Conservation (phyloP, 495 filamentous ascomycete genomes). For the Penicillium bovifimosum region DNA sequence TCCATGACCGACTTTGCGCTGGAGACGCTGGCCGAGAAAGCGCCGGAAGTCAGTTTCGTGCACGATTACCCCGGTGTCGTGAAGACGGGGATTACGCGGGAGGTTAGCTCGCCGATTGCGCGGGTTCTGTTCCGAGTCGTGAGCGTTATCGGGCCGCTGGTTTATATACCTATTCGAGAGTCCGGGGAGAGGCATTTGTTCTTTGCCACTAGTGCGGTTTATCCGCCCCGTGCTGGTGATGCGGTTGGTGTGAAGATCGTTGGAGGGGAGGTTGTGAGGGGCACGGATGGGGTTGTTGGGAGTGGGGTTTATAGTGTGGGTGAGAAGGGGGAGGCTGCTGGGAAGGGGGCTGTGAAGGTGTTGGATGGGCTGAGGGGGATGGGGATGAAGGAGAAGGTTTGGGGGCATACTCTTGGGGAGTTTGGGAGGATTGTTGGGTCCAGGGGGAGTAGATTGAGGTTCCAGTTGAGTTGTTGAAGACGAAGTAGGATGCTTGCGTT, state of each 20-base stretch:
- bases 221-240: conserved; percentile 27
- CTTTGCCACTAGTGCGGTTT: conserved; percentile 46
- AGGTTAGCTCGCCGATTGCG: conserved; percentile 5
- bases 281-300: conserved; percentile 41
- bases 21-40: conserved; percentile 40
- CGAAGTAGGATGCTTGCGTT: too few species aligned
- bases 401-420: conserved; percentile 45
- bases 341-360: conserved; percentile 26
- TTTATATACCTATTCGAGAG: conserved; percentile 35
- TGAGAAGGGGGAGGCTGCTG: conserved; percentile 35
- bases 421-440: conserved; percentile 25
- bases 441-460: neutral
- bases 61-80: conserved; percentile 54
- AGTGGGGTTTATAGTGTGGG: conserved; percentile 51
- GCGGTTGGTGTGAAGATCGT: conserved; percentile 27
- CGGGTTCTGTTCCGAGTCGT: conserved; percentile 4
- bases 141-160: conserved; percentile 21
- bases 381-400: conserved; percentile 41
- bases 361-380: conserved; percentile 34
- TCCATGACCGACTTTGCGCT: conserved; percentile 49
- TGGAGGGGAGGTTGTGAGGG: conserved; percentile 28
- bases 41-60: conserved; percentile 53
- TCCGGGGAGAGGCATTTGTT: conserved; percentile 52
- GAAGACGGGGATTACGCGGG: conserved; percentile 30
- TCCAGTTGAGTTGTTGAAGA: neutral